Evolutionary conservation across 2,329 filamentous ascomycete species (phyloP).

Genomic region (Cercospora canescens): DNA sequence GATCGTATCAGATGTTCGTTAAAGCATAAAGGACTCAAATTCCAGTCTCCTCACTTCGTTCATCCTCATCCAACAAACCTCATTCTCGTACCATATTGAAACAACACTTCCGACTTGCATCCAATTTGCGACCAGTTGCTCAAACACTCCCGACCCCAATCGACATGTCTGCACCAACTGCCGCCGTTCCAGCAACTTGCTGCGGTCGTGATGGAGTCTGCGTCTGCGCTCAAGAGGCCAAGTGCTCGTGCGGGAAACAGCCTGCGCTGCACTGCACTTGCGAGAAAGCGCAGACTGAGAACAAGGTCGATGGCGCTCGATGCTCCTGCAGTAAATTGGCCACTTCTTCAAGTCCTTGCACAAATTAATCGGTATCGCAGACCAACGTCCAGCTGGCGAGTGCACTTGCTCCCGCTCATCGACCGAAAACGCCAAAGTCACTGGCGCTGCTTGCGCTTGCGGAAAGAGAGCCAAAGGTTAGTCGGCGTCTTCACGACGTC

Average conservation of each 20-base stretch:
- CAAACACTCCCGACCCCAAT: neutral
- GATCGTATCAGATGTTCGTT: slow-evolving; percentile 12
- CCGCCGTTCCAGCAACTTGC: slow-evolving; percentile 55
- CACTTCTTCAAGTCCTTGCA: neutral
- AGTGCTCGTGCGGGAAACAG: slow-evolving; percentile 79
- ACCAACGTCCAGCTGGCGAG: slow-evolving; percentile 71
- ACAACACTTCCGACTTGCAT: neutral
- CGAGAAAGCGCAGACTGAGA: slow-evolving; percentile 74
- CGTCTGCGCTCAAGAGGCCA: slow-evolving; percentile 48
- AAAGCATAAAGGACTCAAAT: neutral
- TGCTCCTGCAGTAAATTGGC: slow-evolving; percentile 73
- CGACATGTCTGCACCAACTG: slow-evolving; percentile 41
- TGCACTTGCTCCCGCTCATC: slow-evolving; percentile 78
- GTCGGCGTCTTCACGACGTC: neutral
- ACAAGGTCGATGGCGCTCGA: slow-evolving; percentile 68
- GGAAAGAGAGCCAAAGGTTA: slow-evolving; percentile 57
- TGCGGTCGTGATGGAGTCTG: slow-evolving; percentile 57
- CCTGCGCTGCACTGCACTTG: slow-evolving; percentile 85
- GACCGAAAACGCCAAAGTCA: slow-evolving; percentile 65
- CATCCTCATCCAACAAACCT: neutral
- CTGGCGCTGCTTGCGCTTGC: slow-evolving; percentile 70
- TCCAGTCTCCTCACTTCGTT: neutral
- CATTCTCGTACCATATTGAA: neutral
- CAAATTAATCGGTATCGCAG: slow-evolving; percentile 35
- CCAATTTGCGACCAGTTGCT: neutral